A percentile compares a stretch with the other conserved stretches of the same genome.
Conservation (phyloP, 1,139 yeast species). For the Pichia norvegensis region DNA sequence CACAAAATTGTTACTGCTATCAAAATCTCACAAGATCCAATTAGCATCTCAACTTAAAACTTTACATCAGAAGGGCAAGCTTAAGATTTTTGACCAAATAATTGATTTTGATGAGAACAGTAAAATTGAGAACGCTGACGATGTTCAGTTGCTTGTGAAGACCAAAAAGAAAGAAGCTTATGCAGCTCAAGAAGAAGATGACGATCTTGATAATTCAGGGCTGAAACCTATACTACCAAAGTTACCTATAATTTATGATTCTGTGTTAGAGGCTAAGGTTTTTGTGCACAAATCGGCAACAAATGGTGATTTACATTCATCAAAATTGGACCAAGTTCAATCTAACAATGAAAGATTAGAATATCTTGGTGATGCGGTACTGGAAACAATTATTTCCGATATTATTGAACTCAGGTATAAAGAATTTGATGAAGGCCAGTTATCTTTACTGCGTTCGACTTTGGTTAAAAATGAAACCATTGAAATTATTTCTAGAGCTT, state of each 20-base stretch:
- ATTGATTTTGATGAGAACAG: constrained; percentile 26
- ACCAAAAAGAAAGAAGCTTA: constrained; percentile 5
- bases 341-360: constrained; percentile 87
- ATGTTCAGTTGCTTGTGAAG: constrained; percentile 13
- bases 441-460: constrained; percentile 62
- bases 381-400: constrained; percentile 65
- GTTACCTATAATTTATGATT: constrained; percentile 60
- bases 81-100: constrained; percentile 30
- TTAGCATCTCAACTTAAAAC: constrained; percentile 56
- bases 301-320: constrained; percentile 49
- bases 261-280: constrained; percentile 56
- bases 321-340: constrained; percentile 48
- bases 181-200: not conserved
- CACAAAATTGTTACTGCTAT: constrained; percentile 39
- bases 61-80: constrained; percentile 39
- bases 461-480: constrained; percentile 71
- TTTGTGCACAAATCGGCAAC: constrained; percentile 76
- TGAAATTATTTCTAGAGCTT: constrained; percentile 60
- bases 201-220: constrained; percentile 27
- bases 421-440: constrained; percentile 69
- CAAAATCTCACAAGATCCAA: constrained; percentile 46
- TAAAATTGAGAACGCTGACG: constrained; percentile 17
- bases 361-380: constrained; percentile 85
- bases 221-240: constrained; percentile 36
- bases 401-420: constrained; percentile 63